Evolutionary conservation across 495 filamentous ascomycete genomes (phyloP), one percentile per base, ranked within the genome.

Genomic region (Trichoderma reesei): DNA sequence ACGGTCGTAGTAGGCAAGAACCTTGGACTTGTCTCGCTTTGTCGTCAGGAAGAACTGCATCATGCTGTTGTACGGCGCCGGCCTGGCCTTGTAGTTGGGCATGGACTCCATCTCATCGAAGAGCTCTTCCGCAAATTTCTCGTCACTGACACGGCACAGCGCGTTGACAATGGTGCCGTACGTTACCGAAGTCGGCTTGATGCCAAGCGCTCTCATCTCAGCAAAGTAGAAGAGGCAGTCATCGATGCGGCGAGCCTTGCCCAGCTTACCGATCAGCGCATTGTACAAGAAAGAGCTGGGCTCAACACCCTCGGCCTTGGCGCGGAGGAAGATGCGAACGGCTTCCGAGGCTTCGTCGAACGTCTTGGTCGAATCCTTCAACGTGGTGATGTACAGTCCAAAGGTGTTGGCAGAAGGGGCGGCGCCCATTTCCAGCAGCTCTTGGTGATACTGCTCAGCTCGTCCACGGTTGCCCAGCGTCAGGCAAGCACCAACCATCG

Each of bases 21-120:
- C 93, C 82, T 98, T 97, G 74, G 78, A 74, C 74, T 91, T 90
- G 74, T 98, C 95, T 18, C 92, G 88, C 83, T 98, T 97, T 36
- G 95, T 97, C 69, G 88, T 92, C 65, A 97, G 84, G 85, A 98
- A 98, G 81, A 96, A 98, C 75, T 98, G 94, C 83, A 98, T 98
- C 84, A 98, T 86, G 72, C 90, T 93, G 79, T 98, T 97, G 82
- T 98, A 98, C 4, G 94, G 94, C 10, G 94, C 94, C 3, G 95
- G 90, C 7, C 94, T 86, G 46, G 94, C 90, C 79, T 98, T 96
- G 85, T 98, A 98, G 79, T 98, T 98, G 44, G 92, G 90, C 90
- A 96, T 96, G 44, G 86, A 86, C 79, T 98, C 94, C 94, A 98
- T 98, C 79, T 98, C 95, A 68, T 97, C 90, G 73, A 98, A 98